Percentiles rank a stretch among this genome's conserved stretches.
phyloP scores from a whole-genome alignment of 805 yeast species.

The Monosporozyma servazzii region DNA sequence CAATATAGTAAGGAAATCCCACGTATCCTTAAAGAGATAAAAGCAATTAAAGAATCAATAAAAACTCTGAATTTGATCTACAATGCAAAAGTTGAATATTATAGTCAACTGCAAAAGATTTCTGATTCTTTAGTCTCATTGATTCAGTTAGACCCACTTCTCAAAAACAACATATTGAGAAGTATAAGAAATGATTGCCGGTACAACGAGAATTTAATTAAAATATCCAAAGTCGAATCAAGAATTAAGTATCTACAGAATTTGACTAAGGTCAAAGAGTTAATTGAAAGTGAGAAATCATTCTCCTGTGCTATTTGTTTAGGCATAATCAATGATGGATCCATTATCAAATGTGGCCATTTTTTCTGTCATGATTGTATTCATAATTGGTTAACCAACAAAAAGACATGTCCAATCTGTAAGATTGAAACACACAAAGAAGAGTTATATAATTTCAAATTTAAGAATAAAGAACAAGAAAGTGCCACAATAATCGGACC shows the following conservation, averaged over 20 bases:
- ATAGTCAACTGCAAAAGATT: constrained; percentile 71
- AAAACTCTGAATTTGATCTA: constrained; percentile 53
- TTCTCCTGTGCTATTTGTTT: constrained; percentile 71
- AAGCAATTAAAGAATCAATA: constrained; percentile 33
- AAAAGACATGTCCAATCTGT: constrained; percentile 72
- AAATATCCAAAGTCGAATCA: constrained; percentile 28
- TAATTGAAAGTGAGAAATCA: constrained; percentile 25
- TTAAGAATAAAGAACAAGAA: constrained; percentile 13
- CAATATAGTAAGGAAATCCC: constrained; percentile 16
- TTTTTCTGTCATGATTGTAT: constrained; percentile 79
- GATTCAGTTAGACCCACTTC: constrained; percentile 21
- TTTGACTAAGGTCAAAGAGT: constrained; percentile 26
- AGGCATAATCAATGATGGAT: constrained; percentile 58
- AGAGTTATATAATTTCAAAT: constrained; percentile 64
- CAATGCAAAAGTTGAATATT: constrained; percentile 75
- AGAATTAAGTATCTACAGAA: constrained; percentile 43
- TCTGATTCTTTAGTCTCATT: constrained; percentile 70
- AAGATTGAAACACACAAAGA: constrained; percentile 40
- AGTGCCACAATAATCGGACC: neutral
- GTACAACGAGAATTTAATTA: constrained; percentile 14
- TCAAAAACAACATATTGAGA: constrained; percentile 12
- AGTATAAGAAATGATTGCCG: constrained; percentile 17
- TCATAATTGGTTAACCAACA: constrained; percentile 55
- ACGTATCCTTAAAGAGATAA: constrained; percentile 18
- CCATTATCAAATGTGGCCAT: constrained; percentile 87